A percentile compares a stretch with the other conserved stretches of the same genome.
Evolutionary conservation across 495 filamentous ascomycete genomes (phyloP).

Genomic region (Tricharina praecox): DNA sequence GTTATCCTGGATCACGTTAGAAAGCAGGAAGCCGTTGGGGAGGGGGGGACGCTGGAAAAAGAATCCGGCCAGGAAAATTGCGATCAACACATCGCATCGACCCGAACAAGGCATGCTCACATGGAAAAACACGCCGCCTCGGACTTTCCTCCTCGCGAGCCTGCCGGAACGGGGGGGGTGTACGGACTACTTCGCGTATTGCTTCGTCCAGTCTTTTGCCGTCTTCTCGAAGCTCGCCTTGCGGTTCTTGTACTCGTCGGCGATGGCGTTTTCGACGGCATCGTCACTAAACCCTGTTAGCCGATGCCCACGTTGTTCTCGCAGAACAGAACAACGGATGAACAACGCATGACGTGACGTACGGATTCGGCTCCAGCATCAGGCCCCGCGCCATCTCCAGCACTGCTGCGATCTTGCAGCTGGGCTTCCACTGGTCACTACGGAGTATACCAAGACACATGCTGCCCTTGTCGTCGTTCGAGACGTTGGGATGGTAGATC

Average conservation of each 20-base stretch:
- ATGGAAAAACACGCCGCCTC: no score
- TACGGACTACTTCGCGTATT: constrained; percentile 55
- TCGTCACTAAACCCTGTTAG: no score
- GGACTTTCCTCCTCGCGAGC: no score
- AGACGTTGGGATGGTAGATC: constrained; percentile 96
- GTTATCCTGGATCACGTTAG: no score
- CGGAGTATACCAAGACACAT: constrained; percentile 88
- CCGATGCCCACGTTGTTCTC: no score
- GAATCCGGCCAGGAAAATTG: no score
- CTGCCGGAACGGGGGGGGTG: no score
- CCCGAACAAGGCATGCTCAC: no score
- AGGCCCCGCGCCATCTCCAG: constrained; percentile 64
- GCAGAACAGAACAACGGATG: neutral
- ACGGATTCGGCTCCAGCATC: constrained; percentile 68
- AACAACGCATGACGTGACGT: constrained; percentile 2
- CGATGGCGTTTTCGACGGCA: constrained; percentile 74
- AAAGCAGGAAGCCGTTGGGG: no score
- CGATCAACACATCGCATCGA: no score
- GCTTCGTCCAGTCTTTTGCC: constrained; percentile 62
- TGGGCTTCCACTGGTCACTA: constrained; percentile 87
- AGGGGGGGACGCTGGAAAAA: no score
- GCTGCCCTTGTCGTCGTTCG: constrained; percentile 76
- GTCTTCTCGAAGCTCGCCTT: constrained; percentile 62
- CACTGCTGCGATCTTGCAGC: constrained; percentile 56
- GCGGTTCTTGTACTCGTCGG: constrained; percentile 65